Percentiles rank a stretch among this genome's conserved stretches.
phyloP scores from a whole-genome alignment of 768 basidiomycete genomes.

The Russula earlei region DNA sequence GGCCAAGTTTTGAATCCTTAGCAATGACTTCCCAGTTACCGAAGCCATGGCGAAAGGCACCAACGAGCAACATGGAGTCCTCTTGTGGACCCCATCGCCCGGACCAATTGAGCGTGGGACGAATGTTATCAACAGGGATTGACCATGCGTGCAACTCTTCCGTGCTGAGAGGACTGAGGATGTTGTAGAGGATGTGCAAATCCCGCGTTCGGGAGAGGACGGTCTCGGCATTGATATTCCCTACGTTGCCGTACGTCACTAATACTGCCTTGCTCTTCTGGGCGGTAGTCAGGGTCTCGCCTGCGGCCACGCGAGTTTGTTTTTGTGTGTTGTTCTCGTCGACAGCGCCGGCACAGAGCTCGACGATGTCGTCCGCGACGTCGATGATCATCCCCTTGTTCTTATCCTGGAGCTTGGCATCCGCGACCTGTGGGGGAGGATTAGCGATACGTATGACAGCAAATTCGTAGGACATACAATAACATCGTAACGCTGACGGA shows the following conservation, averaged over 20 bases:
- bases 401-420: slow-evolving; percentile 88
- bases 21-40: slow-evolving; percentile 96
- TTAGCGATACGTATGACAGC: slow-evolving; percentile 3
- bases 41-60: slow-evolving; percentile 88
- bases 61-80: slow-evolving; percentile 90
- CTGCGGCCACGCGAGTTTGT: slow-evolving; percentile 61
- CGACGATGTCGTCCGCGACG: slow-evolving; percentile 87
- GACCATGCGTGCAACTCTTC: slow-evolving; percentile 75
- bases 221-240: slow-evolving; percentile 96
- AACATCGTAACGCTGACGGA: slow-evolving; percentile 85
- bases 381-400: slow-evolving; percentile 87
- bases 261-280: slow-evolving; percentile 97
- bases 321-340: slow-evolving; percentile 78
- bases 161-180: slow-evolving; percentile 50
- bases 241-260: slow-evolving; percentile 79
- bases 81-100: slow-evolving; percentile 90
- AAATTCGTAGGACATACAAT: slow-evolving; percentile 57
- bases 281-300: slow-evolving; percentile 84
- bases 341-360: slow-evolving; percentile 74
- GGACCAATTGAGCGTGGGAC: slow-evolving; percentile 93
- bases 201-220: slow-evolving; percentile 84
- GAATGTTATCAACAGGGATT: slow-evolving; percentile 87
- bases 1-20: slow-evolving; percentile 73
- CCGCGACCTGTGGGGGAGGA: slow-evolving; percentile 50
- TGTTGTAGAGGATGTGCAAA: slow-evolving; percentile 77